These are phyloP conservation scores for Blastosporella zonata DNA, from an alignment of 1,284 basidiomycete genomes.

Conservation along the genomic window DNA sequence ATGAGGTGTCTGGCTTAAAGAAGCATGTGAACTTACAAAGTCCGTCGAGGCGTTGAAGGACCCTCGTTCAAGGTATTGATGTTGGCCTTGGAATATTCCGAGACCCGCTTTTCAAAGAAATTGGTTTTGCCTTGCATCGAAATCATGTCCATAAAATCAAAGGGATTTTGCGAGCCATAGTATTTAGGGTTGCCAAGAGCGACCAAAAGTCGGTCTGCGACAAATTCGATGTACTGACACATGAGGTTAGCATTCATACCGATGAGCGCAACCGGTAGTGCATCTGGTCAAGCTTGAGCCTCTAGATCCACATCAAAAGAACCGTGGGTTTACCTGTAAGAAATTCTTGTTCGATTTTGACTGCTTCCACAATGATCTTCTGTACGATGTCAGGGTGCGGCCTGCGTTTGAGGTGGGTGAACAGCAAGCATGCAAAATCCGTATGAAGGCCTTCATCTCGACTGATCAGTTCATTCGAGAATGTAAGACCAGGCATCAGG, in stretches of 20 bases:
- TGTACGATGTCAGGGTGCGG: slow-evolving; percentile 80
- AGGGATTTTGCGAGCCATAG: slow-evolving; percentile 76
- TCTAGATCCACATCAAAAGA: background rate
- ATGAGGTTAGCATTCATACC: slow-evolving; percentile 85
- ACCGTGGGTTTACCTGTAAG: slow-evolving; percentile 51
- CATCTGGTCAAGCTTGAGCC: slow-evolving; percentile 39
- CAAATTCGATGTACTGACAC: slow-evolving; percentile 96
- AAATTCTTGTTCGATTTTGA: slow-evolving; percentile 85
- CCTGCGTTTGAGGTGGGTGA: slow-evolving; percentile 77
- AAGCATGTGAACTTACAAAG: slow-evolving; percentile 45
- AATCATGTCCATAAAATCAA: slow-evolving; percentile 94
- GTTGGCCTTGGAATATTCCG: slow-evolving; percentile 62
- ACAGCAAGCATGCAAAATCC: slow-evolving; percentile 97
- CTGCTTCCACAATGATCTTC: slow-evolving; percentile 80
- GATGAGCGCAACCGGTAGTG: slow-evolving; percentile 68
- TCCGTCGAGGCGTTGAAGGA: slow-evolving; percentile 34
- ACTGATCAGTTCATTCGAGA: slow-evolving; percentile 97
- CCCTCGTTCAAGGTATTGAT: slow-evolving; percentile 4
- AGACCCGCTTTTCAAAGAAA: slow-evolving; percentile 52
- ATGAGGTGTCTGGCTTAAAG: slow-evolving; percentile 6
- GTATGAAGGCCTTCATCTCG: slow-evolving; percentile 99
- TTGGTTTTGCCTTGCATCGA: slow-evolving; percentile 83
- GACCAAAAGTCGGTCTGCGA: slow-evolving; percentile 90
- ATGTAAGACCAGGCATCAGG: slow-evolving; percentile 96
- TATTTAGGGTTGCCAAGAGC: slow-evolving; percentile 80